Conservation (phyloP, 1,284 basidiomycete genomes). For the Tetrapyrgos nigripes region DNA sequence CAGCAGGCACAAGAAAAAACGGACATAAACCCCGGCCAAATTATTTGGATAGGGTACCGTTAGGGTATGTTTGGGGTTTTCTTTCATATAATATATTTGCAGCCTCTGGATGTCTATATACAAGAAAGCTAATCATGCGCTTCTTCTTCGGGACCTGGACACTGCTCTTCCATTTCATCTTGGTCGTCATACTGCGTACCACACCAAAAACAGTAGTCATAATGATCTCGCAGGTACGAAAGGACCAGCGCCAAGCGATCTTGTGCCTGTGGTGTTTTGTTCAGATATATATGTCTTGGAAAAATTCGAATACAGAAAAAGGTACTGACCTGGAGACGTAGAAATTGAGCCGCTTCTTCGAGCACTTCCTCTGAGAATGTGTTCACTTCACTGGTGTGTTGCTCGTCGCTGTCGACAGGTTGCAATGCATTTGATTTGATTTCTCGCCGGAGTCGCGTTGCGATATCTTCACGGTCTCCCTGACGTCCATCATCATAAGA, state of each 20-base stretch:
- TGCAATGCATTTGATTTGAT: constrained; percentile 68
- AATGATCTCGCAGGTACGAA: constrained; percentile 72
- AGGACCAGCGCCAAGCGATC: constrained; percentile 74
- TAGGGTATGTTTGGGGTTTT: too few relatives aligned
- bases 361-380: constrained; percentile 59
- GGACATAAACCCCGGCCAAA: too few relatives aligned
- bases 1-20: not conserved
- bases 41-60: too few relatives aligned
- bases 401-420: constrained; percentile 30
- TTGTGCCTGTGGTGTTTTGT: constrained; percentile 54
- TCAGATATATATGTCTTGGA: constrained; percentile 12
- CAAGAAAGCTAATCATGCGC: constrained; percentile 66
- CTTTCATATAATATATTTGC: too few relatives aligned
- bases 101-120: not conserved
- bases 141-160: constrained; percentile 81
- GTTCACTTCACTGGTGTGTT: not conserved
- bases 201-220: constrained; percentile 89
- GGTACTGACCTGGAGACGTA: constrained; percentile 65
- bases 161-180: constrained; percentile 68
- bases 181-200: constrained; percentile 72
- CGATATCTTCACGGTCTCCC: constrained; percentile 31
- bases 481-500: constrained; percentile 28
- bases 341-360: constrained; percentile 70
- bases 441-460: constrained; percentile 62
- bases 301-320: constrained; percentile 18